Conservation (phyloP, 306 rosid genomes). For the Prunus mira region DNA sequence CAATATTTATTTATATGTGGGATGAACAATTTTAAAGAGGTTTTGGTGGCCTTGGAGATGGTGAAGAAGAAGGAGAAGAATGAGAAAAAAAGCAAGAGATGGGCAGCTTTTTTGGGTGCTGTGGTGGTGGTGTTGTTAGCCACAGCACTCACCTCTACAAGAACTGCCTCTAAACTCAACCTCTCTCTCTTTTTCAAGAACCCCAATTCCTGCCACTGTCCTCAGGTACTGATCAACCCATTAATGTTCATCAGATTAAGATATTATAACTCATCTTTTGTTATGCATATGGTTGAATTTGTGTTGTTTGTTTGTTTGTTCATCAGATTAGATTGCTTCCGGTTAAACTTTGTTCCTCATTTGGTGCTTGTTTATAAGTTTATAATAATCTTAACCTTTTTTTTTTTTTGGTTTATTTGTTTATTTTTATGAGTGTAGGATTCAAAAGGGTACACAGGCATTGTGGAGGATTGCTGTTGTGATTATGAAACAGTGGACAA, state of each 20-base stretch:
- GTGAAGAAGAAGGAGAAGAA: conserved; percentile 6
- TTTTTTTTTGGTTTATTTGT: neutral
- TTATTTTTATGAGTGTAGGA: conserved; percentile 27
- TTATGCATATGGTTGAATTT: neutral
- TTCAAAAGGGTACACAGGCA: conserved; percentile 49
- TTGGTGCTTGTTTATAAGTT: neutral
- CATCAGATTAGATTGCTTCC: too few relatives aligned
- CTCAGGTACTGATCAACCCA: neutral
- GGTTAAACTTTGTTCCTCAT: too few relatives aligned
- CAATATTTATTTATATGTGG: too few relatives aligned
- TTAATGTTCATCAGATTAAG: neutral
- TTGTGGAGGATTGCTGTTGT: conserved; percentile 73
- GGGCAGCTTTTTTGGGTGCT: neutral
- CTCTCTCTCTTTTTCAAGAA: conserved; percentile 6
- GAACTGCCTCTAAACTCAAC: neutral
- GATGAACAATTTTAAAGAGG: neutral
- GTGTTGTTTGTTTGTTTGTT: neutral
- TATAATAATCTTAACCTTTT: neutral
- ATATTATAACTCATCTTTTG: neutral
- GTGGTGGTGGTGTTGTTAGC: conserved; percentile 21
- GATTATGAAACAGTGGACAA: conserved; percentile 61
- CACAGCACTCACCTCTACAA: conserved; percentile 1
- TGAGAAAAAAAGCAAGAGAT: neutral
- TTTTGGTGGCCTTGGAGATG: neutral
- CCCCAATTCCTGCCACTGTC: conserved; percentile 21